A percentile compares a stretch with the other conserved stretches of the same genome.
Evolutionary conservation across 257 asterid genomes (phyloP).

Genomic region (Ocimum tenuiflorum): DNA sequence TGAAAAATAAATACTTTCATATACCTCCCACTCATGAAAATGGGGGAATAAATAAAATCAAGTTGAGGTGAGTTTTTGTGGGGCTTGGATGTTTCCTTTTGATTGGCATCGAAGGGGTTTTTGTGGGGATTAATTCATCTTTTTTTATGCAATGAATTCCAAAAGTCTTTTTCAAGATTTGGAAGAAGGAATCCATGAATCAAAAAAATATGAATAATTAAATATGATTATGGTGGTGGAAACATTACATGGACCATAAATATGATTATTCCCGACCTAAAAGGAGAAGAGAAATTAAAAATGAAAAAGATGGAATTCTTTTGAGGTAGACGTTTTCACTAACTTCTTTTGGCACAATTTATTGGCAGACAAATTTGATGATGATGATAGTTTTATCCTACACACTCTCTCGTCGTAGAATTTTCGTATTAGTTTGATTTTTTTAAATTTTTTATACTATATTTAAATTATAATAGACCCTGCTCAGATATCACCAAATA

Average conservation of each 20-base stretch:
- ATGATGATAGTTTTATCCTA: too few relatives aligned
- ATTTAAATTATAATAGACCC: too few relatives aligned
- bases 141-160: constrained; percentile 21
- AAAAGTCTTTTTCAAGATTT: constrained; percentile 30
- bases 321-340: constrained; percentile 4
- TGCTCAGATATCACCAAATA: too few relatives aligned
- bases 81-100: constrained; percentile 27
- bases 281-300: background rate
- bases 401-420: too few relatives aligned
- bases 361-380: constrained; percentile 20
- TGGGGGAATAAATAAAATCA: constrained; percentile 10
- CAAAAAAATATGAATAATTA: background rate
- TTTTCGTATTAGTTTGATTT: too few relatives aligned
- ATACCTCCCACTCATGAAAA: background rate
- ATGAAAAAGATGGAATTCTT: constrained; percentile 15
- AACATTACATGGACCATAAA: constrained; percentile 24
- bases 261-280: constrained; percentile 33
- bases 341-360: background rate
- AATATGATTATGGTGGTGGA: background rate
- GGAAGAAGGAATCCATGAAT: constrained; percentile 5
- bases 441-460: too few relatives aligned
- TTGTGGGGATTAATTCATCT: constrained; percentile 24
- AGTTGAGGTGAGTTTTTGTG: constrained; percentile 21
- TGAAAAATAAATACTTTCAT: too few relatives aligned
- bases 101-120: constrained; percentile 14